Evolutionary conservation across 2,329 filamentous ascomycete species (phyloP).

Genomic region (Cercospora sp.): DNA sequence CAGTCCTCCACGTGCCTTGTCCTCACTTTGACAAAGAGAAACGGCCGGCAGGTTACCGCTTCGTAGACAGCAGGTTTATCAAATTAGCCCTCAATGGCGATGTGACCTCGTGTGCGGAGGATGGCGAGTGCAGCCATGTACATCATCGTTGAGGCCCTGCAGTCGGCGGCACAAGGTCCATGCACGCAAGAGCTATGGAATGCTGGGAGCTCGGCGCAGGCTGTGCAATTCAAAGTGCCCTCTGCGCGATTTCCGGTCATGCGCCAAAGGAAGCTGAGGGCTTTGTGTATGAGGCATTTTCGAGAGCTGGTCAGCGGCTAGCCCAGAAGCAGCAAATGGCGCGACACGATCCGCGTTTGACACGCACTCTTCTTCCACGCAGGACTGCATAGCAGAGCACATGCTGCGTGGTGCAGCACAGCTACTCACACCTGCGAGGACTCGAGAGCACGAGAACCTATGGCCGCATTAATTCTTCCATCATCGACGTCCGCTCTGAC

Average conservation of each 20-base stretch:
- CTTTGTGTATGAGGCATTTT: conserved; percentile 20
- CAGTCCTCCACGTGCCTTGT: conserved; percentile 11
- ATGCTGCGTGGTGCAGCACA: neutral
- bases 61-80: neutral
- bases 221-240: conserved; percentile 11
- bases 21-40: conserved; percentile 12
- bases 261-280: neutral
- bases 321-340: conserved; percentile 1
- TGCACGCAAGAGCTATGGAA: conserved; percentile 1
- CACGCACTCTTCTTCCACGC: neutral
- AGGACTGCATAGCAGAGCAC: neutral
- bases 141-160: conserved; percentile 5
- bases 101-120: neutral
- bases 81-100: neutral
- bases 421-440: neutral
- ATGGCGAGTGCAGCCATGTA: conserved; percentile 1
- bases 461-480: neutral
- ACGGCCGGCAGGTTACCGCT: neutral
- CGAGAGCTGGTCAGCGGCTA: conserved; percentile 7
- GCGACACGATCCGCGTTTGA: neutral
- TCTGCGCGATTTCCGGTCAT: conserved; percentile 15
- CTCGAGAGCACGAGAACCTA: neutral
- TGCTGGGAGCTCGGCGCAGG: conserved; percentile 20
- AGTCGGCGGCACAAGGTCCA: neutral
- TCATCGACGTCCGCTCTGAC: neutral